Evolutionary conservation across 2,329 filamentous ascomycete genomes (phyloP).

Genomic region (Aspergillus hortae): DNA sequence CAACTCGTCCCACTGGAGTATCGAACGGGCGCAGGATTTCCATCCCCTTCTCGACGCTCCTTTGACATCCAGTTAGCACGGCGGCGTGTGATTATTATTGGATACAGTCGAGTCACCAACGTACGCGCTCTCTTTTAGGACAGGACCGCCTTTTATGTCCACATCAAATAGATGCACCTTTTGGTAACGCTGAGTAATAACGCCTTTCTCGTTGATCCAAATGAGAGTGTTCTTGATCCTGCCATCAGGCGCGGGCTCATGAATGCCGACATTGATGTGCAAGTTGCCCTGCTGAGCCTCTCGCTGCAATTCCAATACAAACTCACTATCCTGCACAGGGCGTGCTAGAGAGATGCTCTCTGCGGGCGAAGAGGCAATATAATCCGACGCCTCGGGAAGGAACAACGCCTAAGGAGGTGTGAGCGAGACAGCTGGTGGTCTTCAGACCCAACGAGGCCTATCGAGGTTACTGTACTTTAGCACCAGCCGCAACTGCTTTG

Average conservation of each 20-base stretch:
- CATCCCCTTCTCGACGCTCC: constrained; percentile 65
- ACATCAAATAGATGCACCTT: constrained; percentile 90
- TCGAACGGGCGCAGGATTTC: constrained; percentile 66
- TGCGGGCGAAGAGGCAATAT: constrained; percentile 67
- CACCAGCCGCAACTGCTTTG: constrained; percentile 71
- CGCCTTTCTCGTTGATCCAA: constrained; percentile 62
- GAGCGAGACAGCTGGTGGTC: neutral
- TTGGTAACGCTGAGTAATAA: constrained; percentile 67
- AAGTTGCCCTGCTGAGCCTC: constrained; percentile 63
- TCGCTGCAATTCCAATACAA: constrained; percentile 70
- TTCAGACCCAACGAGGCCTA: neutral
- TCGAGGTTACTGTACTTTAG: constrained; percentile 56
- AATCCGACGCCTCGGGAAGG: constrained; percentile 87
- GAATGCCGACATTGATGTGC: constrained; percentile 81
- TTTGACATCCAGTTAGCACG: constrained; percentile 11
- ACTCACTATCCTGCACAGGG: constrained; percentile 63
- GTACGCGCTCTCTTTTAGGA: constrained; percentile 58
- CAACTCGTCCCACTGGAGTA: constrained; percentile 71
- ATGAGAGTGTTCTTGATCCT: constrained; percentile 62
- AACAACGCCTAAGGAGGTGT: constrained; percentile 61
- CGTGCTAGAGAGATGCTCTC: constrained; percentile 70
- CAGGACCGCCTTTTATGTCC: constrained; percentile 54
- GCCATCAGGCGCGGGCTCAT: constrained; percentile 61
- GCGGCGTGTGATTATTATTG: neutral
- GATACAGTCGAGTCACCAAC: constrained; percentile 8